These are phyloP conservation scores for Alternaria sp. DNA, from an alignment of 2,329 filamentous ascomycete species.

Conservation along the genomic window DNA sequence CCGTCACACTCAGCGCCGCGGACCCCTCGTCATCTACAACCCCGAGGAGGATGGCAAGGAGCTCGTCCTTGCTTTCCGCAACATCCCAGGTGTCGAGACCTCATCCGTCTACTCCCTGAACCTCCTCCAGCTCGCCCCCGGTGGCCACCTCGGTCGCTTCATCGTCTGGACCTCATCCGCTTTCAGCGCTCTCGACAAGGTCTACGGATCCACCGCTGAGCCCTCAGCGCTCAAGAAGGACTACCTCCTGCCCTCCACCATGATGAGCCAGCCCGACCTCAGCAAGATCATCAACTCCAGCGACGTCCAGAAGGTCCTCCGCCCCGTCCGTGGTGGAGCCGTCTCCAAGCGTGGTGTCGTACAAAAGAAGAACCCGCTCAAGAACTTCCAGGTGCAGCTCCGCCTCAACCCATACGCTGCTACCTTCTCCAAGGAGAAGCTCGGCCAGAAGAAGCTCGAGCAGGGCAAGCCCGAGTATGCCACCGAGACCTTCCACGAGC, in stretches of 20 bases:
- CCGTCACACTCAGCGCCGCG: conserved; percentile 96
- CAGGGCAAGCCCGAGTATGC: conserved; percentile 66
- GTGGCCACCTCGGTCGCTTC: conserved; percentile 98
- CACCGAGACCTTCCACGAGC: conserved; percentile 59
- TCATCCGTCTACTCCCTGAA: conserved; percentile 92
- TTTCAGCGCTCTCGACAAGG: conserved; percentile 93
- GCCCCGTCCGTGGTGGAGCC: conserved; percentile 87
- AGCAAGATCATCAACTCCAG: conserved; percentile 98
- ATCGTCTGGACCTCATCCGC: conserved; percentile 98
- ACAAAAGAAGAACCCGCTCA: conserved; percentile 99
- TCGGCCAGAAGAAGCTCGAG: conserved; percentile 73
- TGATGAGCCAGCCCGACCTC: conserved; percentile 93
- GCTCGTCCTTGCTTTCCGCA: conserved; percentile 93
- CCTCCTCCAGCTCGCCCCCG: conserved; percentile 98
- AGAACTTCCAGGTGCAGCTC: conserved; percentile 98
- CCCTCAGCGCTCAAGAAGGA: conserved; percentile 97
- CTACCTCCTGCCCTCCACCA: conserved; percentile 93
- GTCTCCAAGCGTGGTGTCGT: conserved; percentile 87
- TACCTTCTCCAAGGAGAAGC: conserved; percentile 84
- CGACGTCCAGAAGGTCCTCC: conserved; percentile 95
- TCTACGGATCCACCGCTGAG: conserved; percentile 93
- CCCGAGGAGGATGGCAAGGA: conserved; percentile 94
- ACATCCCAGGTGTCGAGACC: conserved; percentile 98
- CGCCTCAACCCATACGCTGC: conserved; percentile 98
- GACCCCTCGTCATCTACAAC: conserved; percentile 97